Conservation (phyloP, 2,329 filamentous ascomycete genomes). For the Paraphaeosphaeria minitans region DNA sequence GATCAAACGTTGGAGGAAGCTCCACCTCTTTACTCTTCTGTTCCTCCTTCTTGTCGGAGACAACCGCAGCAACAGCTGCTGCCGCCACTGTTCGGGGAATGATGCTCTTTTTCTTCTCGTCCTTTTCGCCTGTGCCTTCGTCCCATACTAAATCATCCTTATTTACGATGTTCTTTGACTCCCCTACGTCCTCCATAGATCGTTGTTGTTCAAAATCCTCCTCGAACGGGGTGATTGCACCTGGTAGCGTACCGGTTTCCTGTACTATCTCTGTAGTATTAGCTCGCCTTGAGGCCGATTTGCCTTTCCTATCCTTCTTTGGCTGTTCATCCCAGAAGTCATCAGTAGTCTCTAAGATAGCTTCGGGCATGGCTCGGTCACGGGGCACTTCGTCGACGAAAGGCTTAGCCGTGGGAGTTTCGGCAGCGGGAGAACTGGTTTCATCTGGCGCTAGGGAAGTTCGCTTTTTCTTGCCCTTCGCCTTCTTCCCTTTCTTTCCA, state of each 20-base stretch:
- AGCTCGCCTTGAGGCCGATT: slow-evolving; percentile 21
- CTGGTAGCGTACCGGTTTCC: slow-evolving; percentile 11
- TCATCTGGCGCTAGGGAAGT: slow-evolving; percentile 33
- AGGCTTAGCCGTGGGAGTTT: slow-evolving; percentile 42
- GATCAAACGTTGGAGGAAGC: slow-evolving; percentile 24
- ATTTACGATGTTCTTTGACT: slow-evolving; percentile 23
- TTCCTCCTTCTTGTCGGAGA: slow-evolving; percentile 11
- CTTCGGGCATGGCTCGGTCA: slow-evolving; percentile 7
- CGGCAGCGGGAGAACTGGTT: slow-evolving; percentile 32
- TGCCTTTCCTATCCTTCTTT: slow-evolving; percentile 29
- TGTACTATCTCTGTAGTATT: slow-evolving; percentile 16
- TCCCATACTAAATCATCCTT: slow-evolving; percentile 19
- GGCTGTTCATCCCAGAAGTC: slow-evolving; percentile 21
- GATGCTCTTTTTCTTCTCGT: slow-evolving; percentile 47
- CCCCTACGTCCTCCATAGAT: slow-evolving; percentile 10
- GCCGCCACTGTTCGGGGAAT: slow-evolving; percentile 8
- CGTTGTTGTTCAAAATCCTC: slow-evolving; percentile 13
- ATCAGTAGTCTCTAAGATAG: slow-evolving; percentile 7
- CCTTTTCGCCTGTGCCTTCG: slow-evolving; percentile 53
- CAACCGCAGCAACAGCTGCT: slow-evolving; percentile 13
- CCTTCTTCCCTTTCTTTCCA: slow-evolving; percentile 54
- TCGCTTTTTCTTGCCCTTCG: slow-evolving; percentile 51
- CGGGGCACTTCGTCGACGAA: slow-evolving; percentile 10
- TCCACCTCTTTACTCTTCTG: slow-evolving; percentile 7
- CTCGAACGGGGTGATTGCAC: slow-evolving; percentile 16